Base-by-base conservation (phyloP, 495 filamentous ascomycete genomes). In the Geopyxis carbonaria region DNA sequence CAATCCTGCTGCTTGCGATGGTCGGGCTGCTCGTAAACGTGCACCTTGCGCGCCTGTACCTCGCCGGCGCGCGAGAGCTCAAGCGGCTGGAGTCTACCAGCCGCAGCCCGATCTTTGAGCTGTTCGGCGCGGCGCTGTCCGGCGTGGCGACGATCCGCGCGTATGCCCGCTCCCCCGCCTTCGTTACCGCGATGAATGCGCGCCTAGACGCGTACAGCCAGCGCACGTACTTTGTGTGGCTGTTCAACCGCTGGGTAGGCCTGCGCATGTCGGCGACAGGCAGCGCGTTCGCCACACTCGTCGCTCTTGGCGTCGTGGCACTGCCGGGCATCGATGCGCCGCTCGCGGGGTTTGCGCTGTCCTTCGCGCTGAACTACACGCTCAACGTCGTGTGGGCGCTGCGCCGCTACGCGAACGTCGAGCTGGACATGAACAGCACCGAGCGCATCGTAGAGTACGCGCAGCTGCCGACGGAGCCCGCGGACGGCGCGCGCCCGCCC, bases 361-460 rank as follows among this genome's bases (percentile, higher is more conserved):
- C 54, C 29, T 78, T 75, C 43, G 67, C 65, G 1, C 63, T 68
- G 30, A 64, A 73, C 43, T 73, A 65, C 45, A 61, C 65, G 1
- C 32, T 40, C 42, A 49, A 59, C 20, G 58, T 83, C 40, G 70
- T 73, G 43, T 72, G 68, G 67, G 63, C 66, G 0, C 62, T 80
- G 22, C 64, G 75, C 0, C 55, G 66, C 10, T 80, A 76, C 50
- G 66, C 73, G 3, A 72, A 71, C 40, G 51, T 75, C 0, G 82
- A 92, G 46, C 61, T 89, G 6, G 70, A 78, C 47, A 87, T 92
- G 80, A 92, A 89, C 43, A 72, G 80, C 14, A 74, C 76, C 0
- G 83, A 92, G 60, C 65, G 83, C 14, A 75, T 92, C 28, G 63
- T 86, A 4, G 83, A 92, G 56, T 92, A 87, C 50, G 71, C 76